These are phyloP conservation scores for Kwoniella europaea DNA, from an alignment of 768 basidiomycete species.

Conservation along the genomic window DNA sequence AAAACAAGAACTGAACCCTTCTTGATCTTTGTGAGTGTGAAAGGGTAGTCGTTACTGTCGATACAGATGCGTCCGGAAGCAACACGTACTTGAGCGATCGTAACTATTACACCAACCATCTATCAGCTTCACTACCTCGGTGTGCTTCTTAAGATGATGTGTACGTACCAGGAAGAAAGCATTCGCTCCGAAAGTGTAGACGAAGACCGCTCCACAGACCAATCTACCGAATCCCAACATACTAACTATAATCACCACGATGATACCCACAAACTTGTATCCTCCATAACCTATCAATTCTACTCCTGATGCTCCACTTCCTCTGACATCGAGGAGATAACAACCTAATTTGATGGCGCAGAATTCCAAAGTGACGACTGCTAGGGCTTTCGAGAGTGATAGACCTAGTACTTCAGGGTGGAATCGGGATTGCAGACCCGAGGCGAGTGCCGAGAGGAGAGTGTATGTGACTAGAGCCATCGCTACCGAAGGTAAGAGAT, in stretches of 20 bases:
- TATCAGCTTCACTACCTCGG: not conserved
- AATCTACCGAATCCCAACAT: slow-evolving; percentile 69
- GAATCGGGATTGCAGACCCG: slow-evolving; percentile 81
- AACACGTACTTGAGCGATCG: slow-evolving; percentile 91
- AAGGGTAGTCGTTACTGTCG: slow-evolving; percentile 67
- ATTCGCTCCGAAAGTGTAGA: slow-evolving; percentile 85
- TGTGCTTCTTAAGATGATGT: too few species aligned
- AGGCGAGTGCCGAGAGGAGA: slow-evolving; percentile 80
- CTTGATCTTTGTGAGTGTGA: slow-evolving; percentile 79
- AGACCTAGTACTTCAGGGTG: slow-evolving; percentile 87
- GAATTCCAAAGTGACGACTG: slow-evolving; percentile 86
- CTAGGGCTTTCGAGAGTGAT: slow-evolving; percentile 79
- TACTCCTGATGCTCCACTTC: slow-evolving; percentile 67
- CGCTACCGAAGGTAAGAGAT: slow-evolving; percentile 33
- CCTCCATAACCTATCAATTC: slow-evolving; percentile 87
- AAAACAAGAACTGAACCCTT: slow-evolving; percentile 84
- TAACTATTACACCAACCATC: slow-evolving; percentile 63
- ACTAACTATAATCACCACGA: slow-evolving; percentile 74
- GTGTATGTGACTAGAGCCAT: slow-evolving; percentile 98
- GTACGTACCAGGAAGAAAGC: slow-evolving; percentile 85
- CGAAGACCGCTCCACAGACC: slow-evolving; percentile 72
- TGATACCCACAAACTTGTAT: slow-evolving; percentile 97
- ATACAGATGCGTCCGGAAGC: slow-evolving; percentile 74
- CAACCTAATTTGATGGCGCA: slow-evolving; percentile 86
- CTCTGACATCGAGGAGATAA: slow-evolving; percentile 87